These are phyloP conservation scores for Fragaria vesca DNA, from an alignment of 306 rosid species.

Conservation along the genomic window DNA sequence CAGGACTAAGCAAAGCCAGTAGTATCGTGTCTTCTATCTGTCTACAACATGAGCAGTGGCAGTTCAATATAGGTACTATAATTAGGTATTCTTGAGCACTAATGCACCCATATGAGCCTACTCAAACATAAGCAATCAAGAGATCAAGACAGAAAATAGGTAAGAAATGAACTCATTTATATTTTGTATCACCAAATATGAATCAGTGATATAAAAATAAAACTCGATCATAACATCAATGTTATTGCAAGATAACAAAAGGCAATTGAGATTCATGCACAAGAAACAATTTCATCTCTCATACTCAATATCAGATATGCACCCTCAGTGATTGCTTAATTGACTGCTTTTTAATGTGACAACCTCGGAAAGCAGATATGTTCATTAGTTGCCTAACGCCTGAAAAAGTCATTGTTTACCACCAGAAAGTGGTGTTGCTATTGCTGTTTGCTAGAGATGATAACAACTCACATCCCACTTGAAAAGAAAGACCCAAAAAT, in stretches of 20 bases:
- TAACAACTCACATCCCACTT: neutral
- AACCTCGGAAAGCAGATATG: neutral
- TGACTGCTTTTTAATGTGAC: neutral
- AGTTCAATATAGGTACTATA: conserved; percentile 7
- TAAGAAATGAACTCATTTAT: neutral
- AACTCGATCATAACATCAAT: conserved; percentile 12
- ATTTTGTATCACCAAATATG: neutral
- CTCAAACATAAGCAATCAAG: conserved; percentile 2
- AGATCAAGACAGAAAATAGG: conserved; percentile 10
- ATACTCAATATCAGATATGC: no score
- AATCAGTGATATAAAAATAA: neutral
- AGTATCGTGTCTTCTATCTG: conserved; percentile 83
- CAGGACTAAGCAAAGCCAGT: conserved; percentile 80
- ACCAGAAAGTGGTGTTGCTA: neutral
- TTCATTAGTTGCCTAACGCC: neutral
- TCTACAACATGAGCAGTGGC: conserved; percentile 38
- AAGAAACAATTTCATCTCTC: neutral
- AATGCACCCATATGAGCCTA: conserved; percentile 5
- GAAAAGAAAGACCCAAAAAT: neutral
- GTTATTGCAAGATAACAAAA: neutral
- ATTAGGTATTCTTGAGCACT: conserved; percentile 3
- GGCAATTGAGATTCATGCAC: conserved; percentile 1
- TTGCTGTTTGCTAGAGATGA: neutral
- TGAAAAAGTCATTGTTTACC: neutral
- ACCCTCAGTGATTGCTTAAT: neutral